Conservation (phyloP, 306 rosid species). For the Cicer yamashitae region DNA sequence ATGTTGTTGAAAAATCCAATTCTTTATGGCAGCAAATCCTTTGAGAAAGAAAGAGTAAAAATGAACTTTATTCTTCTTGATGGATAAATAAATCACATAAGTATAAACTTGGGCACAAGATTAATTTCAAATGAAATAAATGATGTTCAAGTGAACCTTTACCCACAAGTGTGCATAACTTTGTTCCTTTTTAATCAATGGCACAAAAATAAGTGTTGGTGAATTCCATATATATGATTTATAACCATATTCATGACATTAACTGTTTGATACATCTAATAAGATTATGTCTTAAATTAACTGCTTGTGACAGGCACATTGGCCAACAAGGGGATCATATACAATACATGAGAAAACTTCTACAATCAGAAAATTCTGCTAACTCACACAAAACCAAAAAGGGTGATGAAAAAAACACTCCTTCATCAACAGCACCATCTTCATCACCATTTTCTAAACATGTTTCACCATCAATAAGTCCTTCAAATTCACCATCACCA, state of each 20-base stretch:
- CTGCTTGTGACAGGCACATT: conserved; percentile 56
- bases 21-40: too few relatives aligned
- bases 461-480: conserved; percentile 37
- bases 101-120: too few relatives aligned
- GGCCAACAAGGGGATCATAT: conserved; percentile 42
- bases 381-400: conserved; percentile 31
- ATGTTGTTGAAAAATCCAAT: too few relatives aligned
- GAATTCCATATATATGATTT: too few relatives aligned
- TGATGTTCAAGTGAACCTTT: too few relatives aligned
- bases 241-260: neutral
- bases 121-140: too few relatives aligned
- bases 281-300: conserved; percentile 22
- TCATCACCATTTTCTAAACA: conserved; percentile 43
- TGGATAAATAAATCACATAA: too few relatives aligned
- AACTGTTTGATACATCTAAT: conserved; percentile 16
- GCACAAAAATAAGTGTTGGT: neutral
- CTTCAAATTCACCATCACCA: conserved; percentile 45
- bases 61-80: too few relatives aligned
- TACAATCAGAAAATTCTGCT: conserved; percentile 40
- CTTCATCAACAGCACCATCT: conserved; percentile 41
- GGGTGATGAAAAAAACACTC: conserved; percentile 4
- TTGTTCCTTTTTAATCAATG: neutral
- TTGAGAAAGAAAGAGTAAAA: too few relatives aligned
- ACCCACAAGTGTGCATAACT: neutral
- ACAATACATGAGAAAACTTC: conserved; percentile 55